These are phyloP conservation scores for Acarospora socialis DNA, from an alignment of 2,329 filamentous ascomycete genomes.

Conservation along the genomic window DNA sequence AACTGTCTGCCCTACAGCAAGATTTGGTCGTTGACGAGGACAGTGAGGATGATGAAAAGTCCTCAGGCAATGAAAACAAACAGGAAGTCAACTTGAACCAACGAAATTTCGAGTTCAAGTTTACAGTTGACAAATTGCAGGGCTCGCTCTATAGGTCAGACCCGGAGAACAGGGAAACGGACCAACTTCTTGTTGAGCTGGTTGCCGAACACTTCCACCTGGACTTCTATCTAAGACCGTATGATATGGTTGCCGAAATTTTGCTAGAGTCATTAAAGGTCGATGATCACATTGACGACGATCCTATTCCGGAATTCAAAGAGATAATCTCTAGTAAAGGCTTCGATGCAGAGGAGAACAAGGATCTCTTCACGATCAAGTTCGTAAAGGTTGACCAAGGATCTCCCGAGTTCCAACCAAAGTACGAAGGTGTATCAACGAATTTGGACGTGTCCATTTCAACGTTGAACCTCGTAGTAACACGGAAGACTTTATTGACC, in stretches of 20 bases:
- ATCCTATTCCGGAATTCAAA: slow-evolving; percentile 80
- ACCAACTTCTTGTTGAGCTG: slow-evolving; percentile 75
- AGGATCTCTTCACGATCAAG: slow-evolving; percentile 73
- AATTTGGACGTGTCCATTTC: slow-evolving; percentile 85
- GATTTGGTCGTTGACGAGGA: slow-evolving; percentile 71
- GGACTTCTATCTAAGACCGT: slow-evolving; percentile 74
- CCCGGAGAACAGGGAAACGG: slow-evolving; percentile 57
- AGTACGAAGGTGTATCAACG: slow-evolving; percentile 85
- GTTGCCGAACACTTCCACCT: slow-evolving; percentile 81
- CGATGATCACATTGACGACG: slow-evolving; percentile 85
- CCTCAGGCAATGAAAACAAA: slow-evolving; percentile 29
- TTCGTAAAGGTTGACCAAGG: slow-evolving; percentile 79
- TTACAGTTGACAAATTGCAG: slow-evolving; percentile 85
- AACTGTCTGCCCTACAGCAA: slow-evolving; percentile 55
- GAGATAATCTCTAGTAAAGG: slow-evolving; percentile 92
- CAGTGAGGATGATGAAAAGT: slow-evolving; percentile 52
- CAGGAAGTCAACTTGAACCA: slow-evolving; percentile 61
- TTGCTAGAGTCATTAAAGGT: slow-evolving; percentile 74
- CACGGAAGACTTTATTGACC: slow-evolving; percentile 79
- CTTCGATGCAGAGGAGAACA: slow-evolving; percentile 52
- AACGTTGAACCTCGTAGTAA: slow-evolving; percentile 92
- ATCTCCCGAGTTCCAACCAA: slow-evolving; percentile 83
- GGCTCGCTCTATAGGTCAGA: slow-evolving; percentile 85
- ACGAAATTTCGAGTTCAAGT: slow-evolving; percentile 89
- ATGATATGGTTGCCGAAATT: slow-evolving; percentile 87